Conservation (phyloP, 768 basidiomycete genomes). For the Russula sp. region DNA sequence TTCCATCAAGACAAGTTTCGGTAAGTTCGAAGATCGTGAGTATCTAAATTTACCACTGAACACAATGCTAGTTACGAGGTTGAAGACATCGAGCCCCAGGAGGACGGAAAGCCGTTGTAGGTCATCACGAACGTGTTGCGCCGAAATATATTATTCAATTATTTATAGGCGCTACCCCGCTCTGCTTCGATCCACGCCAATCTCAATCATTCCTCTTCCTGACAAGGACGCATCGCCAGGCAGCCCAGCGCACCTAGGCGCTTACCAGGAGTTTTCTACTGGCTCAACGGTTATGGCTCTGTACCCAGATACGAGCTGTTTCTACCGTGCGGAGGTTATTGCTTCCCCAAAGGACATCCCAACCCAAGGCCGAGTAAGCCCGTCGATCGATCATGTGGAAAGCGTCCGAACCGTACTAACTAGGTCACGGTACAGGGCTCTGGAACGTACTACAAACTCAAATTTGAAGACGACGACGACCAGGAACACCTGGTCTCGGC, state of each 20-base stretch:
- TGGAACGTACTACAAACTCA: slow-evolving; percentile 66
- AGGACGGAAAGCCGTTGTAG: slow-evolving; percentile 61
- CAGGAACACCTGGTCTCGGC: slow-evolving; percentile 76
- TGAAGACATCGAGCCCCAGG: slow-evolving; percentile 80
- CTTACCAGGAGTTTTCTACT: slow-evolving; percentile 67
- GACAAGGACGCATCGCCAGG: slow-evolving; percentile 59
- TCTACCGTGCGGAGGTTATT: slow-evolving; percentile 83
- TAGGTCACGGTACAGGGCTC: slow-evolving; percentile 14
- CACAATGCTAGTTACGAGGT: slow-evolving; percentile 65
- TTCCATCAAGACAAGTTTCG: slow-evolving; percentile 70
- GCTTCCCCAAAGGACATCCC: slow-evolving; percentile 54
- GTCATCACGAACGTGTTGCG: not conserved
- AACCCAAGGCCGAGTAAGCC: slow-evolving; percentile 41
- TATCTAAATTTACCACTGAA: not conserved
- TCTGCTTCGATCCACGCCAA: slow-evolving; percentile 43
- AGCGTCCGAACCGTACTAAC: slow-evolving; percentile 36
- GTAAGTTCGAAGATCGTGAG: slow-evolving; percentile 37
- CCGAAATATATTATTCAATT: slow-evolving; percentile 8
- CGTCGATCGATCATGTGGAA: slow-evolving; percentile 14
- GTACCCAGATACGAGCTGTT: slow-evolving; percentile 90
- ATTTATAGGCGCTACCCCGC: slow-evolving; percentile 60
- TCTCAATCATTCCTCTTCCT: slow-evolving; percentile 73
- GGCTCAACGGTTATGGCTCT: slow-evolving; percentile 79
- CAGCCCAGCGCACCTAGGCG: slow-evolving; percentile 60
- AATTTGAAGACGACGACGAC: slow-evolving; percentile 87